Evolutionary conservation across 495 filamentous ascomycete species (phyloP).

Genomic region (Venustampulla echinocandica): DNA sequence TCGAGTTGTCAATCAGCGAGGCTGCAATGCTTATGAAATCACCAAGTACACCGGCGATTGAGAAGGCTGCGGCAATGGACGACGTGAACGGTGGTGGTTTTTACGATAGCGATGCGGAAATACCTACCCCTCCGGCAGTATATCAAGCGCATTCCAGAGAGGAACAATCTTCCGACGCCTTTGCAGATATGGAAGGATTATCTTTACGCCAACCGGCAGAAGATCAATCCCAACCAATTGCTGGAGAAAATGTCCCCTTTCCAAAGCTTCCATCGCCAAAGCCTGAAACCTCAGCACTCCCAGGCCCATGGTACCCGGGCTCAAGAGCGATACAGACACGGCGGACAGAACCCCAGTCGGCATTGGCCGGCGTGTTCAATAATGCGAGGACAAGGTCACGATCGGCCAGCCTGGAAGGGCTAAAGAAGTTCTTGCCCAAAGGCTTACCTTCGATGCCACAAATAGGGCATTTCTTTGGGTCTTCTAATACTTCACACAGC

Average conservation of each 20-base stretch:
- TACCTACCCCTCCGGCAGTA: constrained; percentile 24
- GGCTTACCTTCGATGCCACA: constrained; percentile 44
- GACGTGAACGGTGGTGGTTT: constrained; percentile 41
- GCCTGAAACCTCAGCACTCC: constrained; percentile 12
- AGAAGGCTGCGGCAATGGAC: constrained; percentile 65
- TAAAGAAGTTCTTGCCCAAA: constrained; percentile 40
- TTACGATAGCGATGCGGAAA: constrained; percentile 34
- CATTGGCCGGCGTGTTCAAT: constrained; percentile 33
- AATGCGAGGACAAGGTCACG: constrained; percentile 29
- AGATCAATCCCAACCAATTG: not conserved
- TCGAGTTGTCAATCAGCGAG: constrained; percentile 70
- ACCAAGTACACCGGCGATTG: constrained; percentile 61
- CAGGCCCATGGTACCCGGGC: constrained; percentile 29
- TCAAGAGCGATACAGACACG: constrained; percentile 35
- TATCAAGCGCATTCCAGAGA: constrained; percentile 18
- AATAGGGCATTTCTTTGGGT: constrained; percentile 32
- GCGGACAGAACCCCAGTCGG: constrained; percentile 24
- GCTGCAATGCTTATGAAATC: constrained; percentile 63
- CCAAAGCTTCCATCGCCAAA: constrained; percentile 23
- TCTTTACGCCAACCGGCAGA: not conserved
- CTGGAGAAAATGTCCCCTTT: too few relatives aligned
- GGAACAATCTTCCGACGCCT: not conserved
- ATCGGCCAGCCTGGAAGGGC: constrained; percentile 34
- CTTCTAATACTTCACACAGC: constrained; percentile 21
- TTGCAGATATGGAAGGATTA: too few relatives aligned